phyloP scores from a whole-genome alignment of 2,329 filamentous ascomycete species.

The Ampelomyces quisqualis region DNA sequence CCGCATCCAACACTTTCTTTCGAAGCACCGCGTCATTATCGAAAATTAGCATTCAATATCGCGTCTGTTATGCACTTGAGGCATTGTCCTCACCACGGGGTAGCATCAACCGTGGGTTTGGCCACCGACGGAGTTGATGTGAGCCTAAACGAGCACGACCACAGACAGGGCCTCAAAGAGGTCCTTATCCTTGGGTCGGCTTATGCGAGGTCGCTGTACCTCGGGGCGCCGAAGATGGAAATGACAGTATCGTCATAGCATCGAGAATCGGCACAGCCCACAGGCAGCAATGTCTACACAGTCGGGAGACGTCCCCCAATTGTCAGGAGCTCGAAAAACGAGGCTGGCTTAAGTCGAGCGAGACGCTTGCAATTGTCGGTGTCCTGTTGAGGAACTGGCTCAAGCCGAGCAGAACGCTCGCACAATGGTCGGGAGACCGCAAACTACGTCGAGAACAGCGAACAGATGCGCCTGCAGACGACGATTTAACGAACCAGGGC shows the following conservation, averaged over 20 bases:
- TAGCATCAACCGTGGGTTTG: conserved; percentile 12
- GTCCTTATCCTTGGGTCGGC: background rate
- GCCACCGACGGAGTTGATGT: conserved; percentile 10
- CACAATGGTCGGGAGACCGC: background rate
- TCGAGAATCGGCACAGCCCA: conserved; percentile 1
- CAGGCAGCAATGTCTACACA: conserved; percentile 1
- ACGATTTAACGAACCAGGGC: conserved; percentile 1
- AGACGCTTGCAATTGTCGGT: conserved; percentile 5
- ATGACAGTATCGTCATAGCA: background rate
- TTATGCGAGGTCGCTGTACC: background rate
- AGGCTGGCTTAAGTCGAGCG: background rate
- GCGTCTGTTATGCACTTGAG: conserved; percentile 10
- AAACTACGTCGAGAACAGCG: background rate
- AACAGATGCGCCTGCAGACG: background rate
- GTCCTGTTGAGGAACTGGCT: background rate
- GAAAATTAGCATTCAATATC: background rate
- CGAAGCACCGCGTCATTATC: background rate
- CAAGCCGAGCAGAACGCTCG: conserved; percentile 4
- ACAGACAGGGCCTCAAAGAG: background rate
- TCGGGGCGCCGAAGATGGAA: background rate
- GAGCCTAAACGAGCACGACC: conserved; percentile 5
- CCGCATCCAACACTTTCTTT: background rate
- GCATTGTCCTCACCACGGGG: conserved; percentile 6
- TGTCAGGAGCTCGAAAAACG: conserved; percentile 2
- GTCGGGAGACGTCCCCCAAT: conserved; percentile 20